These are phyloP conservation scores for Carex littledalei DNA, from an alignment of 176 grass and related monocot genomes.

Conservation along the genomic window DNA sequence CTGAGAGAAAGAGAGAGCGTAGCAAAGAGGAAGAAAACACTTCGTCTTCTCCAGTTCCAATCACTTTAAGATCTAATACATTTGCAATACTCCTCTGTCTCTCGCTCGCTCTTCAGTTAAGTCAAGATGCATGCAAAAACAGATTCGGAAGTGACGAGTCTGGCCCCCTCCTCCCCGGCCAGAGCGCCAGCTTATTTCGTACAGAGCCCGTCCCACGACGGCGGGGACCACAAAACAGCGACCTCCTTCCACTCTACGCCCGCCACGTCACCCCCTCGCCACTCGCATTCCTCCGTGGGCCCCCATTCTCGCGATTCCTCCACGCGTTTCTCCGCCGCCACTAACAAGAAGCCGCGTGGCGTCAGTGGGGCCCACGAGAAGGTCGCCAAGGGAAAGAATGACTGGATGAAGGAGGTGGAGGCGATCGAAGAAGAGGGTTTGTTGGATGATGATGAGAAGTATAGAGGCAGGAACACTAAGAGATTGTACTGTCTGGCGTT, in stretches of 20 bases:
- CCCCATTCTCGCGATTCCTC: constrained; percentile 59
- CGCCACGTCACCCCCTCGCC: constrained; percentile 55
- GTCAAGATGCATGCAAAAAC: constrained; percentile 77
- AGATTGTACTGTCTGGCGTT: constrained; percentile 62
- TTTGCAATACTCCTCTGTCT: background rate
- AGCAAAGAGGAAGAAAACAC: background rate
- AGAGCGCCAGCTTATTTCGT: constrained; percentile 74
- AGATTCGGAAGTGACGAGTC: constrained; percentile 90
- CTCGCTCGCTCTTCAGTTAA: background rate
- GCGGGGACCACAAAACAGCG: constrained; percentile 59
- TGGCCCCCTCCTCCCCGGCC: constrained; percentile 62
- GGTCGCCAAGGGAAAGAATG: constrained; percentile 25
- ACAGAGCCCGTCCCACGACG: constrained; percentile 86
- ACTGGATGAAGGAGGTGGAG: constrained; percentile 62
- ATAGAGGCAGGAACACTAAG: constrained; percentile 37
- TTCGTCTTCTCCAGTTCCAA: background rate
- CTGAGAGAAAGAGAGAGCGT: background rate
- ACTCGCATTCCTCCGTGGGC: constrained; percentile 77
- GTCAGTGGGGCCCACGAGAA: constrained; percentile 23
- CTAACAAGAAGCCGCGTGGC: background rate
- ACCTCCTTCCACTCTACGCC: constrained; percentile 76
- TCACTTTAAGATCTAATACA: background rate
- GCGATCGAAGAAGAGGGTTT: constrained; percentile 73
- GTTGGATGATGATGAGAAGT: constrained; percentile 45
- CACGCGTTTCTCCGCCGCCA: constrained; percentile 60